These are phyloP conservation scores for Elsinoe fawcettii DNA, from an alignment of 2,329 filamentous ascomycete genomes.

Conservation along the genomic window DNA sequence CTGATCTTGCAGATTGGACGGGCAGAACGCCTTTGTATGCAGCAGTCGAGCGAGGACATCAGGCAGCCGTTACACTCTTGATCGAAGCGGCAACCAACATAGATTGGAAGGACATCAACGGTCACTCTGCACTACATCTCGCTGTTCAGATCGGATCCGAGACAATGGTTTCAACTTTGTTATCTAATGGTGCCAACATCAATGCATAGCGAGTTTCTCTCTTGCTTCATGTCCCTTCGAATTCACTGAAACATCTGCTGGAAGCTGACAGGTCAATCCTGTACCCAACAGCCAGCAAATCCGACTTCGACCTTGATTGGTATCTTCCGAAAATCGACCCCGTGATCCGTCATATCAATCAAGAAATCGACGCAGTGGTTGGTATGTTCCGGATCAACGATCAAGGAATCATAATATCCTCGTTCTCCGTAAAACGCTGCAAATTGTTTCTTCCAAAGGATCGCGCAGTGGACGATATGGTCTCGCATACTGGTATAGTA, in stretches of 20 bases:
- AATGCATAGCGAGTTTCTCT: not conserved
- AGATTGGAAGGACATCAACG: not conserved
- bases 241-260: no score
- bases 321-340: not conserved
- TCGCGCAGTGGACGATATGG: not conserved
- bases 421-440: not conserved
- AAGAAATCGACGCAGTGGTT: not conserved
- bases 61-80: not conserved
- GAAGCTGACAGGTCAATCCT: not conserved
- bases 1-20: not conserved
- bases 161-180: not conserved
- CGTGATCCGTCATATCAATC: conserved; percentile 5
- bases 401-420: not conserved
- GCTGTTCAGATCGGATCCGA: not conserved
- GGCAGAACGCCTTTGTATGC: not conserved
- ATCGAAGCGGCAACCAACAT: not conserved
- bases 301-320: conserved; percentile 5
- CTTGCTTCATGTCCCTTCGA: no score
- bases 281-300: not conserved
- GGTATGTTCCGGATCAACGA: not conserved
- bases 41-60: not conserved
- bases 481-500: conserved; percentile 2
- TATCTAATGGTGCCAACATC: not conserved
- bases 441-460: conserved; percentile 3
- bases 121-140: not conserved